These are phyloP conservation scores for Neurospora pannonica DNA, from an alignment of 495 filamentous ascomycete species.

Conservation along the genomic window DNA sequence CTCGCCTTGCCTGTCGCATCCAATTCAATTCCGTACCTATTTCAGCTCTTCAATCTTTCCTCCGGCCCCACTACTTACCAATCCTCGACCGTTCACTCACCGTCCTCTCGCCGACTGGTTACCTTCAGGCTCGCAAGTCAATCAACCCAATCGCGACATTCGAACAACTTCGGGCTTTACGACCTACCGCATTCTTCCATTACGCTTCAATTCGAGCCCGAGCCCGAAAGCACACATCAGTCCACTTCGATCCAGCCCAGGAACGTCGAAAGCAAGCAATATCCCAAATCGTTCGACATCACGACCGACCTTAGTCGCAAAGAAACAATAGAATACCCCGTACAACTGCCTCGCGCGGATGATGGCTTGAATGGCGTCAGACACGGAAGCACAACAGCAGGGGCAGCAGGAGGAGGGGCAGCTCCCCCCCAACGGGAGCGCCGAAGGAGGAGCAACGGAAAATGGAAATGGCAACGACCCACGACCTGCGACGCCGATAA, in stretches of 20 bases:
- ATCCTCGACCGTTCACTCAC: neutral
- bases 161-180: neutral
- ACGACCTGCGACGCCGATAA: neutral
- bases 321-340: neutral
- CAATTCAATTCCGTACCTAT: neutral
- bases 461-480: neutral
- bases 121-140: no score
- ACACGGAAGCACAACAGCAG: constrained; percentile 4
- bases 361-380: constrained; percentile 26
- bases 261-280: neutral
- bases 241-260: neutral
- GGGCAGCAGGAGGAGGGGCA: neutral
- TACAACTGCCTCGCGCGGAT: neutral
- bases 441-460: neutral
- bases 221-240: neutral
- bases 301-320: neutral
- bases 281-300: neutral
- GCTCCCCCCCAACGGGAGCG: neutral
- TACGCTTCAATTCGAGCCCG: neutral
- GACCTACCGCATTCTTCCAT: neutral
- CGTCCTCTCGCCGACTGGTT: neutral
- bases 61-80: neutral
- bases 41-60: neutral
- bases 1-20: neutral
- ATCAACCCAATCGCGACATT: neutral